Evolutionary conservation across 495 filamentous ascomycete genomes (phyloP).

Genomic region (Neurospora sp.): DNA sequence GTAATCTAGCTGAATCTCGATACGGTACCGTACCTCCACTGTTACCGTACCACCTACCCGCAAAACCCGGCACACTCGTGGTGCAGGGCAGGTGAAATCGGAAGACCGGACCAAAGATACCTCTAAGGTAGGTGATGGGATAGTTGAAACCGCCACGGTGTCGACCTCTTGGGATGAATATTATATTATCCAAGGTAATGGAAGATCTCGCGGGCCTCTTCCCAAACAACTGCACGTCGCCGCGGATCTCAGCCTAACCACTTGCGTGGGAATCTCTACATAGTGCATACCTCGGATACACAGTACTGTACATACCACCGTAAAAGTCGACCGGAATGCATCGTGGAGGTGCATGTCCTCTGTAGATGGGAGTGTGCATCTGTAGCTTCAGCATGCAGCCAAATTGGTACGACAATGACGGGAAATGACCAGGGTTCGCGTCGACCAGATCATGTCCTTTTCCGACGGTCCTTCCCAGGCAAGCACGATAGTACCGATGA

Average conservation of each 20-base stretch:
- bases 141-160: neutral
- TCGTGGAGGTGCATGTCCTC: neutral
- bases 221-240: neutral
- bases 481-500: neutral
- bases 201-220: neutral
- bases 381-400: slow-evolving; percentile 4
- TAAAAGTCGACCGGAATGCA: neutral
- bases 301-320: neutral
- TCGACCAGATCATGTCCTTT: slow-evolving; percentile 1
- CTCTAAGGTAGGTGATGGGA: neutral
- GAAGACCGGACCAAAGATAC: neutral
- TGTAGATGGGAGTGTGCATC: slow-evolving; percentile 6
- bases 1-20: neutral
- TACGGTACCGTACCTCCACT: neutral
- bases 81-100: neutral
- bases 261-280: neutral
- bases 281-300: neutral
- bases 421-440: slow-evolving; percentile 20
- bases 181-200: neutral
- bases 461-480: neutral
- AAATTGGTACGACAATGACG: slow-evolving; percentile 19
- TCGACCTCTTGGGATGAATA: neutral
- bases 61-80: neutral
- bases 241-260: neutral
- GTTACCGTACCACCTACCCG: neutral